Conservation (phyloP, 2,329 filamentous ascomycete genomes). For the Diaporthe ampelina region DNA sequence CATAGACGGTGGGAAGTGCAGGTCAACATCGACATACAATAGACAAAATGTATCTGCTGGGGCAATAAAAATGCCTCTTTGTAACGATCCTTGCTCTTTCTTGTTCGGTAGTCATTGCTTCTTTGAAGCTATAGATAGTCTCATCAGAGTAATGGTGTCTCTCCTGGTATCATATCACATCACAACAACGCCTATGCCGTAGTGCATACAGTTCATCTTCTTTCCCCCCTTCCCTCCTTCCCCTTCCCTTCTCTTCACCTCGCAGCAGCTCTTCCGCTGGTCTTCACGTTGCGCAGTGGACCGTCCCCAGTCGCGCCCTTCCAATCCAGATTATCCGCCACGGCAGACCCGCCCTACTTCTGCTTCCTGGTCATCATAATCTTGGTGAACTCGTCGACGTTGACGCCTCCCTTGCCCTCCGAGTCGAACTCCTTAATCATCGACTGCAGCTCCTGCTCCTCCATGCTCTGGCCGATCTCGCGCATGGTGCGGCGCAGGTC, state of each 20-base stretch:
- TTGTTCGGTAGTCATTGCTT: conserved; percentile 9
- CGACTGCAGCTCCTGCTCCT: conserved; percentile 90
- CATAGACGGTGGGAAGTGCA: not conserved
- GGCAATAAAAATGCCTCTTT: not conserved
- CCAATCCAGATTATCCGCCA: conserved; percentile 29
- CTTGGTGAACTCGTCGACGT: conserved; percentile 77
- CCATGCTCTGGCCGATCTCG: conserved; percentile 91
- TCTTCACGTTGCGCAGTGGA: not conserved
- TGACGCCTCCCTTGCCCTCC: conserved; percentile 87
- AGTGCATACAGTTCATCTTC: not conserved
- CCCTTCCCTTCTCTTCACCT: not conserved
- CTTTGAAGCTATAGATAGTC: conserved; percentile 25
- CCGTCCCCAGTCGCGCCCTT: not conserved
- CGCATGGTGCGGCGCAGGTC: conserved; percentile 89
- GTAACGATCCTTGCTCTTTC: conserved; percentile 1
- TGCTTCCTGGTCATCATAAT: conserved; percentile 64
- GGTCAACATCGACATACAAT: conserved; percentile 1
- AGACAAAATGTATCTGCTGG: conserved; percentile 16
- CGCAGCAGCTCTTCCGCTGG: not conserved
- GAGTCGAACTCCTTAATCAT: conserved; percentile 99
- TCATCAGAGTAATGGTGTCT: conserved; percentile 7
- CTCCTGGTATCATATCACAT: conserved; percentile 35
- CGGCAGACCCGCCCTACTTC: conserved; percentile 39
- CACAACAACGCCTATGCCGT: conserved; percentile 14
- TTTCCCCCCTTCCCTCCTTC: not conserved